These are phyloP conservation scores for Echites panduratus DNA, from an alignment of 257 asterid genomes.

Conservation along the genomic window DNA sequence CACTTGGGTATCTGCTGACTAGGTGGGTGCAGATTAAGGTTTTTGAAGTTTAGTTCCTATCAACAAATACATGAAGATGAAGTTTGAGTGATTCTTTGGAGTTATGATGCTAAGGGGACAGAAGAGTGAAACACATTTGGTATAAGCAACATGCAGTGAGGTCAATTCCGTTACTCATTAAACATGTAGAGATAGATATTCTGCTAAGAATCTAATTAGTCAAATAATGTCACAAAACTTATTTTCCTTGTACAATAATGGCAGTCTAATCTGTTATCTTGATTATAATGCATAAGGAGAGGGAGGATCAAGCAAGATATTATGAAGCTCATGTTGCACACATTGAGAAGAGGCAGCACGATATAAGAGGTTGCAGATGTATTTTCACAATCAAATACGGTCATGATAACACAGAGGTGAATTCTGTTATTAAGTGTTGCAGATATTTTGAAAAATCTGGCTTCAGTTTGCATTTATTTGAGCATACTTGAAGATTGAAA, in stretches of 20 bases:
- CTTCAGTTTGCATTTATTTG: not conserved
- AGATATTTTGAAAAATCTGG: not conserved
- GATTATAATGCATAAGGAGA: conserved; percentile 46
- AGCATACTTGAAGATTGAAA: not conserved
- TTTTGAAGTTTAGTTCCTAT: too few relatives aligned
- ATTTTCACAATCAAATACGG: conserved; percentile 60
- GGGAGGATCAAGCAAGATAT: conserved; percentile 62
- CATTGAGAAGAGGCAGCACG: conserved; percentile 74
- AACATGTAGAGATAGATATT: not conserved
- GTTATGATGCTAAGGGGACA: too few relatives aligned
- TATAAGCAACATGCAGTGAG: too few relatives aligned
- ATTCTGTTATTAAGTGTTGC: not conserved
- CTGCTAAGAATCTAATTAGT: not conserved
- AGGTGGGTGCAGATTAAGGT: too few relatives aligned
- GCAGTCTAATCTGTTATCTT: not conserved
- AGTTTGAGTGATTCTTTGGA: too few relatives aligned
- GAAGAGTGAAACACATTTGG: not conserved
- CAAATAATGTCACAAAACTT: not conserved
- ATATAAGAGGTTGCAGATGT: conserved; percentile 95
- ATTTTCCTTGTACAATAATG: not conserved
- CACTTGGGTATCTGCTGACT: too few relatives aligned
- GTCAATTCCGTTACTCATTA: too few relatives aligned
- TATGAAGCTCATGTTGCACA: conserved; percentile 66
- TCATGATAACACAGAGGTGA: conserved; percentile 68
- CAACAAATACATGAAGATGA: not conserved